phyloP scores from a whole-genome alignment of 2,329 filamentous ascomycete genomes.

The Diaporthe batatas region DNA sequence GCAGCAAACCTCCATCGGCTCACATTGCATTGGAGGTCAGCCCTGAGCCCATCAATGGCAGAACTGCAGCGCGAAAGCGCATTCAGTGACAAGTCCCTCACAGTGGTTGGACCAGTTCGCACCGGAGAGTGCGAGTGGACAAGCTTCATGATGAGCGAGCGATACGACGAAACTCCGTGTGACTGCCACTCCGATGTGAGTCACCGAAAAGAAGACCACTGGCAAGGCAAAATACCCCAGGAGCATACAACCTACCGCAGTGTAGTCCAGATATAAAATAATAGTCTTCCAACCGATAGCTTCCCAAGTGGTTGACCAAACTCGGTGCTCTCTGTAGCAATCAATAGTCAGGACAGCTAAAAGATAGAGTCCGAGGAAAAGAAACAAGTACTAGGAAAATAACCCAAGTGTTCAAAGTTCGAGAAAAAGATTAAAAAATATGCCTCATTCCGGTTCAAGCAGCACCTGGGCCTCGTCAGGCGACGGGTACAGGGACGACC shows the following conservation, averaged over 20 bases:
- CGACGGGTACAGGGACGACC: background rate
- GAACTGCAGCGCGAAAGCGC: no score
- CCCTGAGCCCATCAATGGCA: background rate
- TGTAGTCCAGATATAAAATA: background rate
- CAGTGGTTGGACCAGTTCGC: background rate
- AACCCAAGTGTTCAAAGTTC: no score
- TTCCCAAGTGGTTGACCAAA: background rate
- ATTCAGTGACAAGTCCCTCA: no score
- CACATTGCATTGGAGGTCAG: no score
- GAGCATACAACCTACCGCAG: no score
- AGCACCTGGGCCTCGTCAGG: constrained; percentile 7
- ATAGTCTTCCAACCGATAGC: background rate
- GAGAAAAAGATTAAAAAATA: no score
- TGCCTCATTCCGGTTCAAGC: background rate
- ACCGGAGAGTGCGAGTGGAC: background rate
- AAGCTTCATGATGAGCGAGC: no score
- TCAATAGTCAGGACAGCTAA: no score
- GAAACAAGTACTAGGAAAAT: no score
- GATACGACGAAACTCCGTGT: background rate
- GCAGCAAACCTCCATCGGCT: no score
- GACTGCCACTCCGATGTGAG: background rate
- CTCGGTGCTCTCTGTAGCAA: background rate
- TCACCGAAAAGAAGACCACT: background rate
- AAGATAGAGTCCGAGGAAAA: no score
- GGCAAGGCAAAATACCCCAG: background rate